phyloP scores from a whole-genome alignment of 805 yeast genomes.

The Lipomyces japonicus region DNA sequence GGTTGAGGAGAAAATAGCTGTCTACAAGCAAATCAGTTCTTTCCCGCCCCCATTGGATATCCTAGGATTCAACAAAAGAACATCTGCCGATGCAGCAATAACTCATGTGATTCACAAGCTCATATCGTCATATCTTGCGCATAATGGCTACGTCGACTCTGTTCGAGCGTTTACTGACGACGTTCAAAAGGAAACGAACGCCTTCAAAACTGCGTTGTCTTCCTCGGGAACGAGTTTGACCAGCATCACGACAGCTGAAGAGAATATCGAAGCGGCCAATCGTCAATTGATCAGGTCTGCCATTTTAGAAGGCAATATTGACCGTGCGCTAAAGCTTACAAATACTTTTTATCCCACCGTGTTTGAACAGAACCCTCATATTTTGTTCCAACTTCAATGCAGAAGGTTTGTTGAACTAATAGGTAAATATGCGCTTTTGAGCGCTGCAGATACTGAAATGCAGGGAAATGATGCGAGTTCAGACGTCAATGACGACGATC shows the following conservation, averaged over 20 bases:
- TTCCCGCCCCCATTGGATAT: conserved; percentile 1
- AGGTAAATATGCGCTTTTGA: conserved; percentile 27
- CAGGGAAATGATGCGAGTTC: conserved; percentile 8
- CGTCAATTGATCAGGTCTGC: conserved; percentile 48
- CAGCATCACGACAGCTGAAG: not conserved
- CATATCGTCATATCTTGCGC: conserved; percentile 51
- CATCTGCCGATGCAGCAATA: conserved; percentile 18
- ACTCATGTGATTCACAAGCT: conserved; percentile 37
- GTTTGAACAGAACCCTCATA: conserved; percentile 35
- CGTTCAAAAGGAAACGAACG: conserved; percentile 24
- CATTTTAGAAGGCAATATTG: conserved; percentile 47
- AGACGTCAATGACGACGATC: not conserved
- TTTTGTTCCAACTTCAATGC: conserved; percentile 45
- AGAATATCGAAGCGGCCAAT: conserved; percentile 37
- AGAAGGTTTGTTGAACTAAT: conserved; percentile 45
- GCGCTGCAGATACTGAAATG: not conserved
- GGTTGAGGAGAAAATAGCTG: conserved; percentile 29
- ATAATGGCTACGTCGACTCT: conserved; percentile 55
- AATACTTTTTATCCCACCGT: conserved; percentile 42
- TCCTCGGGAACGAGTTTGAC: not conserved
- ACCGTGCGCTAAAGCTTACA: conserved; percentile 42
- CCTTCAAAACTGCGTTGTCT: conserved; percentile 9
- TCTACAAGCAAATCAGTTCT: conserved; percentile 22
- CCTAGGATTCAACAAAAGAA: not conserved
- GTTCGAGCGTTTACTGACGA: conserved; percentile 52